These are phyloP conservation scores for Podosphaera leucotricha DNA, from an alignment of 2,329 filamentous ascomycete species.

Conservation along the genomic window DNA sequence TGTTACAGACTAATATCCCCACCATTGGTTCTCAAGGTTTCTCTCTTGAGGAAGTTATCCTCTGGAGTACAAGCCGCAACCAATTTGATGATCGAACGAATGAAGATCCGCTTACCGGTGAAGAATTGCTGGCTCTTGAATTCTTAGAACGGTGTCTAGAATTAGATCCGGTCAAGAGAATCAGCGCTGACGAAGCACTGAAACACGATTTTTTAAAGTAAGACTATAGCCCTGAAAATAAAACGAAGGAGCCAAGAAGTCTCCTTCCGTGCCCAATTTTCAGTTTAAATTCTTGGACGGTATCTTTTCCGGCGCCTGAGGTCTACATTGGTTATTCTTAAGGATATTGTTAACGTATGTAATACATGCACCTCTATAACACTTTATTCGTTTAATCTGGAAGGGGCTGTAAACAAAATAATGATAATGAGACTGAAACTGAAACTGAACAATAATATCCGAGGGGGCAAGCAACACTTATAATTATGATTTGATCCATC, in stretches of 20 bases:
- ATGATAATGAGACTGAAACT: background rate
- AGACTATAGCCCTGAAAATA: background rate
- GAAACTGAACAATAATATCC: too few species aligned
- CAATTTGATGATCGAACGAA: conserved; percentile 28
- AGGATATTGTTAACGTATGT: background rate
- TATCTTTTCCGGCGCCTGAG: background rate
- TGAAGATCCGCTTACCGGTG: conserved; percentile 29
- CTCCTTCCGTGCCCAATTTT: background rate
- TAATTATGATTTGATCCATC: too few species aligned
- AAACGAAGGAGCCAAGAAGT: background rate
- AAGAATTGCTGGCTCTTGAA: conserved; percentile 48
- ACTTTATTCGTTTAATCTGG: too few species aligned
- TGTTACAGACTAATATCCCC: conserved; percentile 81
- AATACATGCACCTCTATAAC: background rate
- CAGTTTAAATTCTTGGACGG: background rate
- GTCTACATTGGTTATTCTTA: background rate
- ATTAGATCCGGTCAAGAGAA: conserved; percentile 47
- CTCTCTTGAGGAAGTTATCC: conserved; percentile 72
- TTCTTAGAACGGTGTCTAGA: conserved; percentile 55
- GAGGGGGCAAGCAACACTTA: too few species aligned
- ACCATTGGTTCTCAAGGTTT: conserved; percentile 74
- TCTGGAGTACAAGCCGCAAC: conserved; percentile 75
- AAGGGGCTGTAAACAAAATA: background rate
- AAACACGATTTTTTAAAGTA: conserved; percentile 42
- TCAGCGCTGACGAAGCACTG: conserved; percentile 53